Evolutionary conservation across 352 stramenopile genomes (phyloP).

Genomic region (Phytophthora melonis): DNA sequence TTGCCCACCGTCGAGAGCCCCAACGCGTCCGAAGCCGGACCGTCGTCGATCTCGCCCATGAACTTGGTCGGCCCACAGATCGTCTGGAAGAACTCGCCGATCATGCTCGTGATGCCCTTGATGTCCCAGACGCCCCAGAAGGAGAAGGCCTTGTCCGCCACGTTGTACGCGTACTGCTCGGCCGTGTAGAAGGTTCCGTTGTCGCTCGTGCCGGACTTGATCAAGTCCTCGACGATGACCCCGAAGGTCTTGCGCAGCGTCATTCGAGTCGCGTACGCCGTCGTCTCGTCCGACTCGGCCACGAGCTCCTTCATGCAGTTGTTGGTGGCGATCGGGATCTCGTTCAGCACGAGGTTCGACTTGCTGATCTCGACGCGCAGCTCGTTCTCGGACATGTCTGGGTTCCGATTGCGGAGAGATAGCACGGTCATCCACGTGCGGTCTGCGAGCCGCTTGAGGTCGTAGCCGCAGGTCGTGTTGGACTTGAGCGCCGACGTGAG

Average conservation of each 20-base stretch:
- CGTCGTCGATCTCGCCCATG: slow-evolving; percentile 53
- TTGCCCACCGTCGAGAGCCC: slow-evolving; percentile 5
- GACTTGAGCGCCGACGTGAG: slow-evolving; percentile 13
- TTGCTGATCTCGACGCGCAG: slow-evolving; percentile 14
- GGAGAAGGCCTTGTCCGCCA: slow-evolving; percentile 42
- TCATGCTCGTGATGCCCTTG: slow-evolving; percentile 43
- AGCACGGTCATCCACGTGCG: slow-evolving; percentile 13
- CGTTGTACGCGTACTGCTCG: slow-evolving; percentile 40
- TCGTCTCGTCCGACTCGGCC: slow-evolving; percentile 26
- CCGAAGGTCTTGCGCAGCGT: slow-evolving; percentile 13
- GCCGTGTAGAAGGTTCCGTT: slow-evolving; percentile 19
- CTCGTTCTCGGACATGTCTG: slow-evolving; percentile 12
- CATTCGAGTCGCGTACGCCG: slow-evolving; percentile 24
- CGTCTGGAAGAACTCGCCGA: slow-evolving; percentile 53
- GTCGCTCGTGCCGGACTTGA: slow-evolving; percentile 1
- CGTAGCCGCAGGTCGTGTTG: slow-evolving; percentile 20
- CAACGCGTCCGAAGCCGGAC: slow-evolving; percentile 30
- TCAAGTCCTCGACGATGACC: slow-evolving; percentile 16
- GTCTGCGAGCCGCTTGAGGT: slow-evolving; percentile 13
- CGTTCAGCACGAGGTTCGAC: neutral
- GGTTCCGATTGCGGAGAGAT: slow-evolving; percentile 6
- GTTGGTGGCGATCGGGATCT: neutral
- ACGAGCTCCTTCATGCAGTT: slow-evolving; percentile 29
- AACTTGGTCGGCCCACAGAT: slow-evolving; percentile 56
- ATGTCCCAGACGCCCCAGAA: slow-evolving; percentile 51